Evolutionary conservation across 495 filamentous ascomycete species (phyloP), one percentile per base, ranked within the genome.

Genomic region (Amniculicola lignicola): DNA sequence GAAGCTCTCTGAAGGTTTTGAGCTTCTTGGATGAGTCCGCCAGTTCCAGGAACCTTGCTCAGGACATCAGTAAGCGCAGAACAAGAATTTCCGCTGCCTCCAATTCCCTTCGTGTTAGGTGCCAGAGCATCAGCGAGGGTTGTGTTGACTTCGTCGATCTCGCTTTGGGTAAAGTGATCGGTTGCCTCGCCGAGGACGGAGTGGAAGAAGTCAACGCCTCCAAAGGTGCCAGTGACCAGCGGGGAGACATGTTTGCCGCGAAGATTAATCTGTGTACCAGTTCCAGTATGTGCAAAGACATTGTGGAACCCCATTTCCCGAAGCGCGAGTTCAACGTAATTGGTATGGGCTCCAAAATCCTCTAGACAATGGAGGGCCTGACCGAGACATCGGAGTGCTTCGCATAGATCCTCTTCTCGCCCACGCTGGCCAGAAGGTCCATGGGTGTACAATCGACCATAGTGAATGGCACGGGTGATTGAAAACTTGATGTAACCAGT

Each of bases 101-200:
- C 55, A 37, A 29, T 23, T 4, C 40, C 52, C 76, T 49, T 74
- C 75, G 65, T 79, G 74, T 55, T 75, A 70, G 27, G 69, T 57
- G 40, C 49, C 60, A 83, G 69, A 1, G 84, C 84, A 53, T 82
- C 74, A 1, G 76, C 74, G 22, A 98, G 80, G 7, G 84, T 87
- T 24, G 78, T 71, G 62, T 96, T 85, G 67, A 96, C 82, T 66
- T 97, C 84, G 39, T 95, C 88, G 43, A 98, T 82, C 70, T 98
- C 93, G 14, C 88, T 88, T 67, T 97, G 93, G 3, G 91, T 91
- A 71, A 98, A 90, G 65, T 96, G 90, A 66, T 98, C 93, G 16
- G 83, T 94, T 19, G 90, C 92, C 68, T 98, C 93, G 29, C 93
- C 93, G 6, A 96, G 76, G n/a, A 98, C 90, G 0, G 89, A 95